These are phyloP conservation scores for Elaeis oleifera DNA, from an alignment of 202 grass and related monocot species.

Conservation along the genomic window DNA sequence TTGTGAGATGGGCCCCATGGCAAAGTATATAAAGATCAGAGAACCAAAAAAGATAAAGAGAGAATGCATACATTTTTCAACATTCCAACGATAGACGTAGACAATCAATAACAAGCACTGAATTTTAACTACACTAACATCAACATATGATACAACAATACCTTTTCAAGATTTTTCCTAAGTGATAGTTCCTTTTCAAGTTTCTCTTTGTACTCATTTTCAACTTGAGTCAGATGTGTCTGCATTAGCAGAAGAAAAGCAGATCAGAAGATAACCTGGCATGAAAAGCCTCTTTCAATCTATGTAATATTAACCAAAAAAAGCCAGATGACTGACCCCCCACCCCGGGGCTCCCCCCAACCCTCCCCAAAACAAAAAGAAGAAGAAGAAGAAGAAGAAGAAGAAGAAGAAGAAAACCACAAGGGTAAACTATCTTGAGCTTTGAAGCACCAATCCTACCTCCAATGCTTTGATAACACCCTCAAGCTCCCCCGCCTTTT, in stretches of 20 bases:
- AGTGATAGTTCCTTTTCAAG: constrained; percentile 63
- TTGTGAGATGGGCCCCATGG: too few species aligned
- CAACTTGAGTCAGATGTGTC: constrained; percentile 83
- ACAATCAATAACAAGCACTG: not conserved
- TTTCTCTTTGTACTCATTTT: constrained; percentile 92
- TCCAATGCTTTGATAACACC: constrained; percentile 99
- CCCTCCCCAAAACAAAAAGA: too few species aligned
- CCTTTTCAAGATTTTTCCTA: constrained; percentile 67
- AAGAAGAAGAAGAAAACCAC: not conserved
- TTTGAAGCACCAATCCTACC: constrained; percentile 21
- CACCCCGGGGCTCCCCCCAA: too few species aligned
- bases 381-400: not conserved
- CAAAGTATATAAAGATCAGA: too few species aligned
- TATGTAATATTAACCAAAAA: too few species aligned
- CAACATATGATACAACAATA: constrained; percentile 15
- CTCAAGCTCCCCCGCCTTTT: constrained; percentile 82
- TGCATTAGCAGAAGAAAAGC: constrained; percentile 30
- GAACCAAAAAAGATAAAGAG: too few species aligned
- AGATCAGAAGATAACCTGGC: not conserved
- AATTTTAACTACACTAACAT: not conserved
- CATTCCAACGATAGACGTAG: too few species aligned
- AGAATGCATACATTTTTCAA: too few species aligned
- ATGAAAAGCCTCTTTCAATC: too few species aligned
- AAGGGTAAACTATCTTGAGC: not conserved
- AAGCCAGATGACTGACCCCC: too few species aligned